Evolutionary conservation across 2,329 filamentous ascomycete genomes (phyloP).

Genomic region (Ophiostoma ulmi): DNA sequence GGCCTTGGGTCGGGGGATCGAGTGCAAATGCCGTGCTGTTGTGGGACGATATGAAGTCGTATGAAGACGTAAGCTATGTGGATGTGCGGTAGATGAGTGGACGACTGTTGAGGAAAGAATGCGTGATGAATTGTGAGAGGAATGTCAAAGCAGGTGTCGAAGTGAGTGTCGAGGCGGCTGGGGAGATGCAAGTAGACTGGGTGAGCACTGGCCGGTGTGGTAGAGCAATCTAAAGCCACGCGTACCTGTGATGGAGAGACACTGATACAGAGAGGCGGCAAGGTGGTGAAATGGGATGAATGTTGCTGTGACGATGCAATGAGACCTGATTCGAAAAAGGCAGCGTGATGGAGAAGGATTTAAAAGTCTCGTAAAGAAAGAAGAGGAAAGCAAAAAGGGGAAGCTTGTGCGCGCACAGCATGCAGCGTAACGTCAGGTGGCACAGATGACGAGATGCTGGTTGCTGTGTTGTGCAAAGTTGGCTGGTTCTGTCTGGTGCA

Average conservation of each 20-base stretch:
- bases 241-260: not conserved
- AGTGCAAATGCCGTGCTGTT: not conserved
- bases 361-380: not conserved
- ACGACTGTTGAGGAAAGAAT: not conserved
- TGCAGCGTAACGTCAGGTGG: constrained; percentile 15
- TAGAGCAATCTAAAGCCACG: not conserved
- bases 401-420: constrained; percentile 11
- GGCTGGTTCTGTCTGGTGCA: too few species aligned
- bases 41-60: constrained; percentile 4
- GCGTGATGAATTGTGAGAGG: not conserved
- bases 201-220: not conserved
- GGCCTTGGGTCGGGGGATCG: not conserved
- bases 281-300: not conserved
- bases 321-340: not conserved
- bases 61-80: not conserved
- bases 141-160: constrained; percentile 3
- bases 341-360: not conserved
- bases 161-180: not conserved
- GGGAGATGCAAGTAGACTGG: not conserved
- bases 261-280: not conserved
- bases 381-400: not conserved
- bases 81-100: not conserved
- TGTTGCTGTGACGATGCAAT: not conserved
- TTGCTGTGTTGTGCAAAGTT: not conserved
- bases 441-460: constrained; percentile 6